Conservation (phyloP, 148 eudicot species). For the Vaccinium corymbosum region DNA sequence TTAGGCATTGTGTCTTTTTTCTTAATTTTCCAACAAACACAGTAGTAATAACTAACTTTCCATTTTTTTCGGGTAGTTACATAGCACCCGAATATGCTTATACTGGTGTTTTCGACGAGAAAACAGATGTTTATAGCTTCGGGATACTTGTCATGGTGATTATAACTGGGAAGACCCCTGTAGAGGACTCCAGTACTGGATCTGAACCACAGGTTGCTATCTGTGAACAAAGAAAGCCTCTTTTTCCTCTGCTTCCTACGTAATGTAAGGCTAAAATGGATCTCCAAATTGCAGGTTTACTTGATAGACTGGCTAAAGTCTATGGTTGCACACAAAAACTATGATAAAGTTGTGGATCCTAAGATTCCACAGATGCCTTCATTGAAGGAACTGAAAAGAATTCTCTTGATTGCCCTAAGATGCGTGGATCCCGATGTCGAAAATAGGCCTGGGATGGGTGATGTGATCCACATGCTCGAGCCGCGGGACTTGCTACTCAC, state of each 20-base stretch:
- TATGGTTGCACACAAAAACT: constrained; percentile 23
- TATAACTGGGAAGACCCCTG: constrained; percentile 31
- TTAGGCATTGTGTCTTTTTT: not conserved
- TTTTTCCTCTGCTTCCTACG: not conserved
- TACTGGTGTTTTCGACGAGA: constrained; percentile 23
- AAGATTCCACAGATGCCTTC: constrained; percentile 27
- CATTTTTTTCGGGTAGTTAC: constrained; percentile 17
- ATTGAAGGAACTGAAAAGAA: constrained; percentile 34
- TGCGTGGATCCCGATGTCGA: constrained; percentile 40
- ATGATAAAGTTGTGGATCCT: constrained; percentile 28
- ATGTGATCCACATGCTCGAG: constrained; percentile 54
- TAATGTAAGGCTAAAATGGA: not conserved
- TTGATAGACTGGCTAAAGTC: constrained; percentile 43
- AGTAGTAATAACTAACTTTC: not conserved
- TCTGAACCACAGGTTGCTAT: constrained; percentile 24
- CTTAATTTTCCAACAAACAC: not conserved
- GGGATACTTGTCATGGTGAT: constrained; percentile 51
- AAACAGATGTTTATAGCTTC: constrained; percentile 44
- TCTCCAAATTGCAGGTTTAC: constrained; percentile 25
- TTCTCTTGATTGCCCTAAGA: constrained; percentile 38
- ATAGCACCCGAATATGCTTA: constrained; percentile 31
- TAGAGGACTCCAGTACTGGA: constrained; percentile 12
- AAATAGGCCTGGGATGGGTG: constrained; percentile 48
- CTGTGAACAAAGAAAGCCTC: not conserved
- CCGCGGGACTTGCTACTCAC: constrained; percentile 34